These are phyloP conservation scores for Candida quercuum DNA, from an alignment of 805 yeast species.

Conservation along the genomic window DNA sequence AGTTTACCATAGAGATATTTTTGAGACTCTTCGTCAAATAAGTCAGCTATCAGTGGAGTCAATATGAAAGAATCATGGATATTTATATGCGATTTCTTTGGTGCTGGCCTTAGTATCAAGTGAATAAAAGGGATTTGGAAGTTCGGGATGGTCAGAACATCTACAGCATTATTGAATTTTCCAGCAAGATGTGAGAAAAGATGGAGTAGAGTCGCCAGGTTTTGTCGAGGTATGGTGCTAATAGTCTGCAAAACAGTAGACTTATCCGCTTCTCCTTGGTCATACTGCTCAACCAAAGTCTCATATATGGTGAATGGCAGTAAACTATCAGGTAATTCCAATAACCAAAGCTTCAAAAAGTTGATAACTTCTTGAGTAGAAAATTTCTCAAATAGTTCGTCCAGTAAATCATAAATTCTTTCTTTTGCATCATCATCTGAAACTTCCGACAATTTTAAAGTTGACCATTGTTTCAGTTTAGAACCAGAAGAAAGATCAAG, in stretches of 20 bases:
- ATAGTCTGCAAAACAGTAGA: slow-evolving; percentile 11
- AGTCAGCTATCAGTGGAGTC: slow-evolving; percentile 9
- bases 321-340: slow-evolving; percentile 57
- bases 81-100: slow-evolving; percentile 7
- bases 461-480: slow-evolving; percentile 8
- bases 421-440: neutral
- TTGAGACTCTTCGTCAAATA: slow-evolving; percentile 9
- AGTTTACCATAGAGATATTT: slow-evolving; percentile 10
- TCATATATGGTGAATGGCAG: slow-evolving; percentile 33
- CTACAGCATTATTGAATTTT: slow-evolving; percentile 4
- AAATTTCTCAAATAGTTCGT: slow-evolving; percentile 8
- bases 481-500: slow-evolving; percentile 15
- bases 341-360: slow-evolving; percentile 46
- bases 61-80: slow-evolving; percentile 8
- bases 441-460: neutral
- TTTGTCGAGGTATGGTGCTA: slow-evolving; percentile 26
- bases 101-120: slow-evolving; percentile 20
- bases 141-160: no score
- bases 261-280: slow-evolving; percentile 4
- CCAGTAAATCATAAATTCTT: slow-evolving; percentile 5
- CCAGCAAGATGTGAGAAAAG: slow-evolving; percentile 15
- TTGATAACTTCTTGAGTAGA: slow-evolving; percentile 24
- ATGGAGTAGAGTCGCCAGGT: slow-evolving; percentile 20
- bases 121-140: slow-evolving; percentile 21
- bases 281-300: slow-evolving; percentile 13